A percentile compares a stretch with the other conserved stretches of the same genome.
phyloP scores from a whole-genome alignment of 257 asterid species.

The Lavandula angustifolia region DNA sequence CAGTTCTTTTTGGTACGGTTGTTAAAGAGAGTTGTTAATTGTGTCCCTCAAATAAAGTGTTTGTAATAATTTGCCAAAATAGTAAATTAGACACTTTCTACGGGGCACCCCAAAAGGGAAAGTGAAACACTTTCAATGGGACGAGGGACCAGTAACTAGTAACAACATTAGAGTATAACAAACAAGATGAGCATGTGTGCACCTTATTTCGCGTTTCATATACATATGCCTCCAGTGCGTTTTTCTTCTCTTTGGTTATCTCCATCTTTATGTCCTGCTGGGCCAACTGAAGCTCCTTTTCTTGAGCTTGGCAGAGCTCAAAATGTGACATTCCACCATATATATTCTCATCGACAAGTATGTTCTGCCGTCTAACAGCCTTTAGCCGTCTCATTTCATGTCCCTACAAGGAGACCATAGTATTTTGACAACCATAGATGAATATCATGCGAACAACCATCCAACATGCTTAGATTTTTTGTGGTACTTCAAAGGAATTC shows the following conservation, averaged over 20 bases:
- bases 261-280: conserved; percentile 84
- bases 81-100: no score
- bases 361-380: conserved; percentile 63
- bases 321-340: conserved; percentile 63
- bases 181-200: conserved; percentile 20
- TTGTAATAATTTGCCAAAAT: no score
- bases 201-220: conserved; percentile 96
- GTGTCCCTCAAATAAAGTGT: no score
- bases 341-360: conserved; percentile 60
- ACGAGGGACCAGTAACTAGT: neutral
- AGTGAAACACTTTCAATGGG: no score
- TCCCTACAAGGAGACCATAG: conserved; percentile 45
- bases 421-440: conserved; percentile 20
- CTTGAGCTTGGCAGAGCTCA: conserved; percentile 70
- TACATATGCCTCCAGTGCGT: conserved; percentile 90
- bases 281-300: conserved; percentile 63
- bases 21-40: no score
- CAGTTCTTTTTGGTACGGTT: no score
- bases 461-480: conserved; percentile 5
- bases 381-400: conserved; percentile 59
- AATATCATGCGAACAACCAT: conserved; percentile 9
- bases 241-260: conserved; percentile 94
- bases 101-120: no score
- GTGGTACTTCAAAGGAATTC: conserved; percentile 2
- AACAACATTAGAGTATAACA: conserved; percentile 16